Base-by-base conservation (phyloP, 1,284 basidiomycete species). In the Papiliotrema fonsecae region DNA sequence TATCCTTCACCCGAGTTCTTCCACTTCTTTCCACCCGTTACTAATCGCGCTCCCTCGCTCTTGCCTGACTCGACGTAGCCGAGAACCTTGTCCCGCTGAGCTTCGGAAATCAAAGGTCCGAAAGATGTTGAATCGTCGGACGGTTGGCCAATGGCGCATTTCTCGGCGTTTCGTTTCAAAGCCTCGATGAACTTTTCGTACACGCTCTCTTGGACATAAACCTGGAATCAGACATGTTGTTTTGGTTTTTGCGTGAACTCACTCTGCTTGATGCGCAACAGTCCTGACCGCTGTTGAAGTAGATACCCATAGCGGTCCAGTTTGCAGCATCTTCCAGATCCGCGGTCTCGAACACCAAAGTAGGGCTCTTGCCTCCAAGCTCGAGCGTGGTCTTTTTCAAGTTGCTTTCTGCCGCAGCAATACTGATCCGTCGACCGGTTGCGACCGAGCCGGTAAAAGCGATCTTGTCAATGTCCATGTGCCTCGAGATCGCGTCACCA, bases 21-120 rank as follows among this genome's bases (percentile, higher is more conserved):
- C 70, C 70, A 70, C 35, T 63, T 65, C 63, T 81, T 77, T 22
- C 92, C 94, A 26, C 94, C 94, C 6, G 88, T 76, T 28, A 83
- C 75, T 21, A 85, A 75, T 57, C 81, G 86, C 19, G 93, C 93
- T 18, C 93, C 93, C 65, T 88, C 84, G 56, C 81, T 67, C 72
- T 87, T 88, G 28, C 92, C 94, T 1, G 79, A 78, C 60, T 93
- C 86, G 61, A 98, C 93, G 72, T 92, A 97, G 14, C 76, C 75
- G 81, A 90, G 85, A 45, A 97, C 83, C 58, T 87, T 86, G 70
- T 97, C 89, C 62, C 86, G 88, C 72, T 97, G 93, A 22, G 72
- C 74, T 67, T 86, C 85, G 24, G 87, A 90, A 38, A 91, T 84
- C 83, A 93, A 77, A 19, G 91, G 90, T 2, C 90, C 90, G 35